Conservation (phyloP, 805 yeast genomes). For the Zygoascus tannicola region DNA sequence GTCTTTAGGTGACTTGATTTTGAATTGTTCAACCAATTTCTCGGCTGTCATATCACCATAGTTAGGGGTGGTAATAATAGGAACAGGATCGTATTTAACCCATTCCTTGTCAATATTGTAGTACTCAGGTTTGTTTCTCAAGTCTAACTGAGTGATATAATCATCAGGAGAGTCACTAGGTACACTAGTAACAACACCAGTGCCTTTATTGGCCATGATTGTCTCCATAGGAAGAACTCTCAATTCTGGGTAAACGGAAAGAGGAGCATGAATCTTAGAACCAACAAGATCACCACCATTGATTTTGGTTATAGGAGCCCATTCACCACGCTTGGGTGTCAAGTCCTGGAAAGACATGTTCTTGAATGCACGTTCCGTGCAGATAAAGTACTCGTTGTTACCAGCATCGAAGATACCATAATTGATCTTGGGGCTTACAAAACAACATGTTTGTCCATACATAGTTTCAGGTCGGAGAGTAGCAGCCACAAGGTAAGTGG, state of each 20-base stretch:
- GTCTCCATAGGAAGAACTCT: constrained; percentile 97
- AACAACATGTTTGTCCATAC: constrained; percentile 98
- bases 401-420: constrained; percentile 90
- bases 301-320: constrained; percentile 48
- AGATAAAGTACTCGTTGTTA: constrained; percentile 59
- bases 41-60: constrained; percentile 89
- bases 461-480: constrained; percentile 97
- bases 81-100: constrained; percentile 65
- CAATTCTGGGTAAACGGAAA: constrained; percentile 57
- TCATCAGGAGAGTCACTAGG: constrained; percentile 99
- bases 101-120: constrained; percentile 78
- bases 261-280: constrained; percentile 77
- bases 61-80: constrained; percentile 69
- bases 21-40: constrained; percentile 69
- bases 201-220: constrained; percentile 88
- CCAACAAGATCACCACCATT: constrained; percentile 75
- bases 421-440: constrained; percentile 87
- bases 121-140: constrained; percentile 82
- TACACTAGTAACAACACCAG: constrained; percentile 98
- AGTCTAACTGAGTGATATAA: constrained; percentile 74
- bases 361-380: constrained; percentile 92
- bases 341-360: constrained; percentile 94
- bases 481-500: constrained; percentile 82
- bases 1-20: constrained; percentile 94
- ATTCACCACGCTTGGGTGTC: constrained; percentile 80